Evolutionary conservation across 768 basidiomycete species (phyloP).

Genomic region (Tylopilus felleus): DNA sequence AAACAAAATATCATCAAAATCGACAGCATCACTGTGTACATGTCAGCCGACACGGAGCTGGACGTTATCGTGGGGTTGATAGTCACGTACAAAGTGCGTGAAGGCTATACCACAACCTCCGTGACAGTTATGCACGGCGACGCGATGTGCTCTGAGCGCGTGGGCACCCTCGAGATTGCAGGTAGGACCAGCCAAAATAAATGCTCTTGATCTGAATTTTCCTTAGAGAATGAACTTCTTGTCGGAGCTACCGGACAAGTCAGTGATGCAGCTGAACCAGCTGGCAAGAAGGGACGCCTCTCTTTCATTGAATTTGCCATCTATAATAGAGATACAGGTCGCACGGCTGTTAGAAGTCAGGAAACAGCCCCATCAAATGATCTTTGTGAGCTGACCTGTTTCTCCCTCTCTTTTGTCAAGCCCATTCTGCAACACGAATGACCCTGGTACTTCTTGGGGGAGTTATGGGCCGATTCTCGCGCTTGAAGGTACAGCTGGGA

Average conservation of each 20-base stretch:
- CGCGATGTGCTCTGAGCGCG: neutral
- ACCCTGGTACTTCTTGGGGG: neutral
- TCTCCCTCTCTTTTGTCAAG: neutral
- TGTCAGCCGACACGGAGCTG: neutral
- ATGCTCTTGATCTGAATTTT: neutral
- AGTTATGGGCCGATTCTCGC: neutral
- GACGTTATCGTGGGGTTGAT: neutral
- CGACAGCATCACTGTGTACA: neutral
- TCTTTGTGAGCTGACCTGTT: neutral
- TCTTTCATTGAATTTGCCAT: neutral
- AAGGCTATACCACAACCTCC: neutral
- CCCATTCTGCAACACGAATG: neutral
- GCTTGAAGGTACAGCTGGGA: neutral
- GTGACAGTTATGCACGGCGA: neutral
- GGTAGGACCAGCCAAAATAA: neutral
- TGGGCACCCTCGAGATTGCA: neutral
- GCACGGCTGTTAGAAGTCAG: neutral
- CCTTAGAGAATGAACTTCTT: neutral
- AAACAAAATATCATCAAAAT: neutral
- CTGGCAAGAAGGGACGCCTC: neutral
- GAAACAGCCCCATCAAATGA: too few relatives aligned
- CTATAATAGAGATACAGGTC: neutral
- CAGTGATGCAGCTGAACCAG: neutral
- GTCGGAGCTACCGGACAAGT: neutral
- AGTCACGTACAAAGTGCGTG: neutral